Evolutionary conservation across 2,329 filamentous ascomycete genomes (phyloP).

Genomic region (Pleoardoris graminearum): DNA sequence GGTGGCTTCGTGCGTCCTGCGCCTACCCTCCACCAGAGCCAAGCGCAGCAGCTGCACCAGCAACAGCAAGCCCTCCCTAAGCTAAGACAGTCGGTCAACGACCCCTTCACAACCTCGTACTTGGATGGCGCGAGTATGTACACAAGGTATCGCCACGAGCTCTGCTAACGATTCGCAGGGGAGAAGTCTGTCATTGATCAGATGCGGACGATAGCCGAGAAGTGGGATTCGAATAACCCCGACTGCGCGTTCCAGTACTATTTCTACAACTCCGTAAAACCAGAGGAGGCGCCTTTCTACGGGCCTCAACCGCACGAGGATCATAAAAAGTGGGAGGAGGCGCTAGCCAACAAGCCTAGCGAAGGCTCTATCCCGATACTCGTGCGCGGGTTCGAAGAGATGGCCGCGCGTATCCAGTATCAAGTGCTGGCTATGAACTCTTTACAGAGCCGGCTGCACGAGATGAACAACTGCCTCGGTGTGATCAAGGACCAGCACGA

Average conservation of each 20-base stretch:
- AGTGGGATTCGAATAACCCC: conserved; percentile 72
- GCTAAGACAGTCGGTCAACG: conserved; percentile 35
- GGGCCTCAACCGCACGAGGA: conserved; percentile 71
- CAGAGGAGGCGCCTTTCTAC: conserved; percentile 75
- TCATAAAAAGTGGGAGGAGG: conserved; percentile 80
- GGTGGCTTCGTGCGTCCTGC: conserved; percentile 39
- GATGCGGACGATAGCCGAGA: conserved; percentile 68
- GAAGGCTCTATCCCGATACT: conserved; percentile 77
- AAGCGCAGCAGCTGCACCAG: conserved; percentile 43
- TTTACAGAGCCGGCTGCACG: conserved; percentile 73
- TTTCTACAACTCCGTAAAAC: conserved; percentile 84
- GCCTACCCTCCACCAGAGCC: conserved; percentile 31
- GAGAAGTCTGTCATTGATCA: conserved; percentile 77
- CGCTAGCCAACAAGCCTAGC: conserved; percentile 76
- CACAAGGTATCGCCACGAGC: neutral
- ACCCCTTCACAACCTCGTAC: conserved; percentile 32
- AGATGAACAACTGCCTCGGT: conserved; percentile 75
- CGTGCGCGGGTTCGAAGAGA: conserved; percentile 71
- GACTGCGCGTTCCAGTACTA: conserved; percentile 79
- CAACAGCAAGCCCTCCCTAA: conserved; percentile 43
- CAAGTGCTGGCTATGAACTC: conserved; percentile 71
- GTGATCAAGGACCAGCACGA: conserved; percentile 76
- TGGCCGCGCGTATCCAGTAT: conserved; percentile 71
- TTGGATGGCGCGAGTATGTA: conserved; percentile 36
- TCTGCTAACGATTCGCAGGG: conserved; percentile 46